phyloP scores from a whole-genome alignment of 176 grass and related monocot genomes.

The Hordeum marinum region DNA sequence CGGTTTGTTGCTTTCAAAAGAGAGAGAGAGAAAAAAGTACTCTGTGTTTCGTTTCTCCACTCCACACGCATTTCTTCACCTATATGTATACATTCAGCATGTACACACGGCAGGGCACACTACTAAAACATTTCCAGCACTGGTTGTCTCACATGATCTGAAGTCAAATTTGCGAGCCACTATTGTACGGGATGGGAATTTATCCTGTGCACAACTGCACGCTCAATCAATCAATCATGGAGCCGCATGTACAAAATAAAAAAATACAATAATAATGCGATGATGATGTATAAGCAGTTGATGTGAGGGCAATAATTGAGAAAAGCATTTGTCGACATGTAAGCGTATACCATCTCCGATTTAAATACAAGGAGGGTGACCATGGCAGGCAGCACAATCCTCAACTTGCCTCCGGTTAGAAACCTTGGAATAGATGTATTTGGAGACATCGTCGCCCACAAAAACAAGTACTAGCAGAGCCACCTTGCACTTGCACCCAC shows the following conservation, averaged over 20 bases:
- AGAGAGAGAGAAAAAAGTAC: not conserved
- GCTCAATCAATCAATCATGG: constrained; percentile 10
- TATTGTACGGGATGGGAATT: not conserved
- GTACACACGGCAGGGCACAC: too few relatives aligned
- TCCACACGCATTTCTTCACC: too few relatives aligned
- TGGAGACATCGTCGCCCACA: not conserved
- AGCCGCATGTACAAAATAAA: not conserved
- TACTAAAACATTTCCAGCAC: too few relatives aligned
- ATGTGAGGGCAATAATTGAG: constrained; percentile 15
- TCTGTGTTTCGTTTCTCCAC: too few relatives aligned
- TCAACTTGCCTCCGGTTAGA: not conserved
- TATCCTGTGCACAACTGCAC: not conserved
- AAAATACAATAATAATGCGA: not conserved
- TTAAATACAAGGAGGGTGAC: not conserved
- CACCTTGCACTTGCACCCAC: not conserved
- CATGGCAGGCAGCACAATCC: not conserved
- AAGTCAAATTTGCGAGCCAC: not conserved
- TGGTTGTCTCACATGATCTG: not conserved
- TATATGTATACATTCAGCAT: too few relatives aligned
- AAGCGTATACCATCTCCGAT: not conserved
- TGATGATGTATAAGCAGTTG: not conserved
- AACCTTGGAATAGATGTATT: not conserved
- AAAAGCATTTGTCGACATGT: constrained; percentile 10
- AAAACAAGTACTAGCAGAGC: not conserved
- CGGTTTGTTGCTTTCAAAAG: not conserved